Percentiles rank a stretch among this genome's conserved stretches.
Conservation (phyloP, 306 rosid genomes). For the Alnus glutinosa region DNA sequence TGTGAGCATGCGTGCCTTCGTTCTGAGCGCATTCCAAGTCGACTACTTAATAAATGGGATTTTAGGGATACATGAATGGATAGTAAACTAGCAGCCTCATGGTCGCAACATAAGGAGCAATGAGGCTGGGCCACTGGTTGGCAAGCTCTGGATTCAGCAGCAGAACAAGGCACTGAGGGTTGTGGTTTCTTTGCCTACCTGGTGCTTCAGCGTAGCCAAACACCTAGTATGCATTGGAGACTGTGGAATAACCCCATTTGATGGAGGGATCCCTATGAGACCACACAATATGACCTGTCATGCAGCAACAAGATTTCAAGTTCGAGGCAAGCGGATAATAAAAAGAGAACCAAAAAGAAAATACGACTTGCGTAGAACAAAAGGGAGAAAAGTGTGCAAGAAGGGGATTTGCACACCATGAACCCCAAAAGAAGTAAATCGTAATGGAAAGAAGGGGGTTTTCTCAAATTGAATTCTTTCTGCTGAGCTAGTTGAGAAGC, state of each 20-base stretch:
- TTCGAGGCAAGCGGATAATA: constrained; percentile 10
- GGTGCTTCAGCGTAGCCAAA: constrained; percentile 79
- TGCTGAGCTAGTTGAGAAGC: constrained; percentile 92
- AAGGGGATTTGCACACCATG: constrained; percentile 51
- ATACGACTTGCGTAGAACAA: constrained; percentile 7
- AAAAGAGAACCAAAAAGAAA: constrained; percentile 7
- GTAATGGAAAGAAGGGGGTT: constrained; percentile 79
- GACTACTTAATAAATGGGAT: not conserved
- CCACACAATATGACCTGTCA: constrained; percentile 80
- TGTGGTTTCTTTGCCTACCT: constrained; percentile 42
- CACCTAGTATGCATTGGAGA: constrained; percentile 88
- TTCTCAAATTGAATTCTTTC: constrained; percentile 76
- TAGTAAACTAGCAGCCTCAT: constrained; percentile 1
- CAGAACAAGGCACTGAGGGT: constrained; percentile 5
- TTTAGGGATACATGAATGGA: not conserved
- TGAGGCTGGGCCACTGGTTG: constrained; percentile 2
- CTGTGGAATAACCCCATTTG: constrained; percentile 88
- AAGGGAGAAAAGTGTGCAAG: constrained; percentile 10
- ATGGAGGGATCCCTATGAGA: constrained; percentile 73
- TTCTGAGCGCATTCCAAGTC: not conserved
- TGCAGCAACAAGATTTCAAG: constrained; percentile 21
- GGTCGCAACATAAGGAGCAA: not conserved
- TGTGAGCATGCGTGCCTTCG: not conserved
- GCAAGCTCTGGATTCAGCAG: constrained; percentile 20
- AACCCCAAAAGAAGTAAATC: constrained; percentile 81